Percentiles rank a stretch among this genome's conserved stretches.
Evolutionary conservation across 2,329 filamentous ascomycete species (phyloP).

Genomic region (Cercospora sojina): DNA sequence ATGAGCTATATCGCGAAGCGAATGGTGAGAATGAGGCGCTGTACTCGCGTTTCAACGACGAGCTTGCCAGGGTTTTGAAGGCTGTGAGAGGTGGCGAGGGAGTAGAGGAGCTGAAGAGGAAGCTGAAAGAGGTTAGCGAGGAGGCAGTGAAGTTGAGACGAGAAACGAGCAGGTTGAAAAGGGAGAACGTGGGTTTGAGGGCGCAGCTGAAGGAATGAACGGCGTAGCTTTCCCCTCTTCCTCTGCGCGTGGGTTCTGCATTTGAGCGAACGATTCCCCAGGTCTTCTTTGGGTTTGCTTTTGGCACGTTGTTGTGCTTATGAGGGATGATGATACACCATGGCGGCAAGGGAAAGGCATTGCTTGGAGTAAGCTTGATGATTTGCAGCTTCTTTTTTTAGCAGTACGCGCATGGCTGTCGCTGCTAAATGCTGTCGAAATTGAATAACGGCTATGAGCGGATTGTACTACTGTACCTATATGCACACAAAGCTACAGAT

Average conservation of each 20-base stretch:
- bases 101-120: constrained; percentile 71
- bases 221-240: neutral
- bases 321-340: neutral
- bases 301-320: neutral
- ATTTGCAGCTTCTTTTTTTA: neutral
- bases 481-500: neutral
- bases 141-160: constrained; percentile 76
- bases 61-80: constrained; percentile 77
- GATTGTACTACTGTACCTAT: neutral
- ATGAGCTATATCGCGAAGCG: constrained; percentile 83
- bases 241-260: neutral
- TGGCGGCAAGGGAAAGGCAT: neutral
- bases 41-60: constrained; percentile 89
- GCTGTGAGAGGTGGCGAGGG: constrained; percentile 73
- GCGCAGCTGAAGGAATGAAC: constrained; percentile 47
- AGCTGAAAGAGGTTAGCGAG: constrained; percentile 71
- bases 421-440: neutral
- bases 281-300: neutral
- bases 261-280: neutral
- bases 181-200: constrained; percentile 71
- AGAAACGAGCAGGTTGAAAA: constrained; percentile 79
- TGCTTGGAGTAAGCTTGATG: neutral
- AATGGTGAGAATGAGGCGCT: constrained; percentile 89
- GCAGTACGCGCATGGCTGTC: neutral
- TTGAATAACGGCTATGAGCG: neutral